Percentiles rank a stretch among this genome's conserved stretches.
phyloP scores from a whole-genome alignment of 345 rosid species.

The Corchorus capsularis region DNA sequence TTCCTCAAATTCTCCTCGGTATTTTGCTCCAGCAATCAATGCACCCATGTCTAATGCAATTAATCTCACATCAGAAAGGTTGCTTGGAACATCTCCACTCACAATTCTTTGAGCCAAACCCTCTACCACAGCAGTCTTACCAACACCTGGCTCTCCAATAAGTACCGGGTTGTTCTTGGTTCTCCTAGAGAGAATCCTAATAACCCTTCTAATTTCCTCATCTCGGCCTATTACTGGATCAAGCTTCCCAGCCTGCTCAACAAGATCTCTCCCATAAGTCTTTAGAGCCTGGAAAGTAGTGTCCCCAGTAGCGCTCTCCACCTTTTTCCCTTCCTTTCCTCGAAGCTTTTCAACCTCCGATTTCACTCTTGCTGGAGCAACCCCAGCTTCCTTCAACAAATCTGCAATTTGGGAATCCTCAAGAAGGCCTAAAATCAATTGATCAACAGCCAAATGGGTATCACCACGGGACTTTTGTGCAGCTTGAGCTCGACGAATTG shows the following conservation, averaged over 20 bases:
- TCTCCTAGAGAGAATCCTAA: slow-evolving; percentile 81
- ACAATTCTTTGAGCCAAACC: slow-evolving; percentile 93
- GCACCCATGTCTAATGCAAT: slow-evolving; percentile 94
- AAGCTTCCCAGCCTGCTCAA: slow-evolving; percentile 90
- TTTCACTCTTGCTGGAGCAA: slow-evolving; percentile 50
- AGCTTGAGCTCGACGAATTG: slow-evolving; percentile 72
- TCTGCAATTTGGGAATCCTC: slow-evolving; percentile 86
- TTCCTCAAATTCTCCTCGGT: slow-evolving; percentile 90
- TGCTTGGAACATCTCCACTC: slow-evolving; percentile 84
- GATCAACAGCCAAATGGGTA: slow-evolving; percentile 80
- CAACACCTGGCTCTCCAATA: slow-evolving; percentile 95
- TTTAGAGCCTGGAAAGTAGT: slow-evolving; percentile 76
- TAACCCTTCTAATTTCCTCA: slow-evolving; percentile 82
- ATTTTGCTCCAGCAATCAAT: slow-evolving; percentile 79
- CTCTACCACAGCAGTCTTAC: slow-evolving; percentile 95
- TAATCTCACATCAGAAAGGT: slow-evolving; percentile 81
- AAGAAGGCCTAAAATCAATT: slow-evolving; percentile 68
- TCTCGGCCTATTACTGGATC: slow-evolving; percentile 94
- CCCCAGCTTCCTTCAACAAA: slow-evolving; percentile 69
- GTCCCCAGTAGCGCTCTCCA: slow-evolving; percentile 87
- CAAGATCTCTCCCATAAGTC: slow-evolving; percentile 90
- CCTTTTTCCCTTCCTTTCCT: slow-evolving; percentile 86
- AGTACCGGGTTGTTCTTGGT: slow-evolving; percentile 95
- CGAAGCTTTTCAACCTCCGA: slow-evolving; percentile 86
- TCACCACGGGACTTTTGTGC: slow-evolving; percentile 67